Evolutionary conservation across 495 filamentous ascomycete genomes (phyloP), one percentile per base, ranked within the genome.

Genomic region (Trichoderma erinaceum): DNA sequence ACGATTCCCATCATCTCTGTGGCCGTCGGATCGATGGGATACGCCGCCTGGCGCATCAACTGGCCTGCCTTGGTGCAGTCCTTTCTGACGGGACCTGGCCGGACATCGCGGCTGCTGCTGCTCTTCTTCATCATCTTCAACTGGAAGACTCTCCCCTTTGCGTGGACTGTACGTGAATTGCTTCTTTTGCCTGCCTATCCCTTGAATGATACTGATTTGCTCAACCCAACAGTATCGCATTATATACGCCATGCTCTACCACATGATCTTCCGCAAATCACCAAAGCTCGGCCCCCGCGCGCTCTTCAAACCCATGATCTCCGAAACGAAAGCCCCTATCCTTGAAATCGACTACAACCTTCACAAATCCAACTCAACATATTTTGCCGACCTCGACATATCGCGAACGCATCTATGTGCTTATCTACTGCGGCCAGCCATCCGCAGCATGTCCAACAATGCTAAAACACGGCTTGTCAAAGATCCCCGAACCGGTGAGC

Each of bases 341-440:
- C 81, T 85, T 71, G 91, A 95, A 75, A 87, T 84, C 73, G 91
- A 95, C 78, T 90, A 92, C 79, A 94, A 95, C 80, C 68, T 91
- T 46, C 91, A 95, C 84, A 95, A 95, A 74, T 89, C 85, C 71
- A 95, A 95, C 80, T 85, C 80, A 67, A 95, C 91, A 4, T 95
- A 92, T 82, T 93, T 93, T 76, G 80, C 87, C 72, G 91, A 94
- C 76, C 84, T 93, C 18, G 91, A 94, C 76, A 83, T 91, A 52
- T 82, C 83, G 52, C 88, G 91, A 16, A 86, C 85, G 0, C 86
- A 91, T 70, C 78, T 90, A 2, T 78, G 82, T 46, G 75, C 78
- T 5, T 83, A 85, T 66, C 77, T 90, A 0, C 77, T 88, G 44
- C 82, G 77, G 69, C 78, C 73, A 67, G 82, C 77, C 68, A 83